Evolutionary conservation across 768 basidiomycete species (phyloP).

Genomic region (Coprinopsis marcescibilis): DNA sequence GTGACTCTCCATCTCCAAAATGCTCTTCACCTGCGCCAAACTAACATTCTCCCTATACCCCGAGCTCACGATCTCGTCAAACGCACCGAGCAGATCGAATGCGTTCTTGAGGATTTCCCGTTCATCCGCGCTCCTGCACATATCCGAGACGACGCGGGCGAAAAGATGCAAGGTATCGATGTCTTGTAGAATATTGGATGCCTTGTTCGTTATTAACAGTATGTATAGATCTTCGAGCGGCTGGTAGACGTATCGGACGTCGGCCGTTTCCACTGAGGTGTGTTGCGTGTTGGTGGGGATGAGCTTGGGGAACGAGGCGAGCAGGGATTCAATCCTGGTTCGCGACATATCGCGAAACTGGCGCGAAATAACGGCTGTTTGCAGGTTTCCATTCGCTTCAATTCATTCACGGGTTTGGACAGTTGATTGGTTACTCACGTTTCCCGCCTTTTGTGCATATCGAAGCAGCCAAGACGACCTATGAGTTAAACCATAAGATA

Average conservation of each 20-base stretch:
- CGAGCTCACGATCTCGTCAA: slow-evolving; percentile 92
- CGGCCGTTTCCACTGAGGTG: slow-evolving; percentile 91
- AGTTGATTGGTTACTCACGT: slow-evolving; percentile 43
- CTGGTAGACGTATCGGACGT: slow-evolving; percentile 96
- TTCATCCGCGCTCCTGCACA: slow-evolving; percentile 83
- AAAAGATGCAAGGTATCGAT: slow-evolving; percentile 95
- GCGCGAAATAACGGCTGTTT: slow-evolving; percentile 85
- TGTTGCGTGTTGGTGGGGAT: slow-evolving; percentile 94
- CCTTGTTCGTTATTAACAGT: slow-evolving; percentile 95
- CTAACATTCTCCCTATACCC: slow-evolving; percentile 81
- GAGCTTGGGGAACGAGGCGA: slow-evolving; percentile 95
- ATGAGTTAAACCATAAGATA: neutral
- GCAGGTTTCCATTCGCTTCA: slow-evolving; percentile 4
- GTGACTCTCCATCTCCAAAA: slow-evolving; percentile 86
- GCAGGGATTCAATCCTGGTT: slow-evolving; percentile 88
- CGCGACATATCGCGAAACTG: slow-evolving; percentile 93
- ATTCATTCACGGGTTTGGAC: neutral
- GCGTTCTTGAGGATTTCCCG: slow-evolving; percentile 85
- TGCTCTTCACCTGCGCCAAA: slow-evolving; percentile 71
- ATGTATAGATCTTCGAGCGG: slow-evolving; percentile 97
- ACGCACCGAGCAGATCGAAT: slow-evolving; percentile 91
- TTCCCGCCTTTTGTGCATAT: slow-evolving; percentile 95
- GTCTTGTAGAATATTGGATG: slow-evolving; percentile 97
- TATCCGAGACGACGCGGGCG: slow-evolving; percentile 87
- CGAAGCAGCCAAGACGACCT: slow-evolving; percentile 92